These are phyloP conservation scores for Pestalotiopsis sp. DNA, from an alignment of 2,329 filamentous ascomycete genomes.

Conservation along the genomic window DNA sequence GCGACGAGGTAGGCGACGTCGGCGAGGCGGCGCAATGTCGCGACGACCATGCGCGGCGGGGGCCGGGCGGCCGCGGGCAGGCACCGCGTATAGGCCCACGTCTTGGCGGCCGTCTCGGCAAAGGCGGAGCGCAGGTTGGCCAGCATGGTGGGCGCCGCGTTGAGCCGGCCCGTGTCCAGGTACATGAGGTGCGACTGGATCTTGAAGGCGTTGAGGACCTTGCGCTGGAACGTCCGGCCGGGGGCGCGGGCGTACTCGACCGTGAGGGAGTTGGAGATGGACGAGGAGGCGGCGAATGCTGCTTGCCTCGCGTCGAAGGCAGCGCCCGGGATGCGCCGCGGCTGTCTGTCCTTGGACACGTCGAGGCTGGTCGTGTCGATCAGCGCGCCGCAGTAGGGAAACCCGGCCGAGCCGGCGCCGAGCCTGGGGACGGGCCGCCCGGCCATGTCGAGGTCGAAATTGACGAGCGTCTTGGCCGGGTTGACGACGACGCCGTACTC, in stretches of 20 bases:
- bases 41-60: conserved; percentile 58
- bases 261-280: conserved; percentile 71
- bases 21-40: conserved; percentile 66
- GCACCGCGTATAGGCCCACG: conserved; percentile 61
- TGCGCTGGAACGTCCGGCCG: conserved; percentile 78
- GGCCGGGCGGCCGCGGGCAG: conserved; percentile 60
- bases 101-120: conserved; percentile 74
- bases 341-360: conserved; percentile 63
- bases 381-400: conserved; percentile 84
- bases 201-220: conserved; percentile 76
- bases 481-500: conserved; percentile 82
- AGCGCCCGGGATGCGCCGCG: conserved; percentile 9
- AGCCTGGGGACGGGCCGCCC: conserved; percentile 52
- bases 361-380: conserved; percentile 77
- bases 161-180: conserved; percentile 72
- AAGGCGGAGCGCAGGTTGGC: conserved; percentile 77
- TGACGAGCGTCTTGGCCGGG: conserved; percentile 76
- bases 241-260: conserved; percentile 73
- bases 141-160: conserved; percentile 67
- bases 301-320: not conserved
- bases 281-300: conserved; percentile 30
- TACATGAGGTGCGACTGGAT: conserved; percentile 84
- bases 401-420: conserved; percentile 40
- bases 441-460: conserved; percentile 69
- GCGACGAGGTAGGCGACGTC: conserved; percentile 65